Percentiles rank a stretch among this genome's conserved stretches.
These are phyloP conservation scores for Delonix regia DNA, from an alignment of 306 rosid genomes.

Conservation along the genomic window DNA sequence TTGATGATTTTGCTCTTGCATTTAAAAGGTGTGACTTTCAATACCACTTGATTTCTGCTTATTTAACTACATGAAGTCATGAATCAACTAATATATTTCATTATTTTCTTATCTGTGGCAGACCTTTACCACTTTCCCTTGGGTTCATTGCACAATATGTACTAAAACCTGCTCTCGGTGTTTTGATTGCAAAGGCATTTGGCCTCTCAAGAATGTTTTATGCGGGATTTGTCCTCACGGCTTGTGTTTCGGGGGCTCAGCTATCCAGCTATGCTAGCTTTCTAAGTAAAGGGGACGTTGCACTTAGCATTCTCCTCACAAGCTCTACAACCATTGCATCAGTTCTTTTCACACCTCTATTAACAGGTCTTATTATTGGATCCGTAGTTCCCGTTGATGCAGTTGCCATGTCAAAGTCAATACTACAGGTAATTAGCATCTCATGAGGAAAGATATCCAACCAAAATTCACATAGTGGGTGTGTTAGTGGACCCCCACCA, in stretches of 20 bases:
- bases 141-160: conserved; percentile 83
- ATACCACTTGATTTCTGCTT: conserved; percentile 17
- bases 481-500: not conserved
- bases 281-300: conserved; percentile 94
- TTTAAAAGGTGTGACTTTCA: conserved; percentile 63
- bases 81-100: conserved; percentile 38
- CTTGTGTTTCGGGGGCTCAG: conserved; percentile 98
- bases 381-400: conserved; percentile 96
- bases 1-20: conserved; percentile 92
- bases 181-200: conserved; percentile 73
- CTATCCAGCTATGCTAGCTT: conserved; percentile 92
- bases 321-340: conserved; percentile 89
- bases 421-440: conserved; percentile 68
- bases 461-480: not conserved
- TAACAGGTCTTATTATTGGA: conserved; percentile 82
- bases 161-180: conserved; percentile 84
- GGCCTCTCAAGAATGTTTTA: conserved; percentile 75
- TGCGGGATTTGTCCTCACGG: conserved; percentile 85
- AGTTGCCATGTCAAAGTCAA: conserved; percentile 94
- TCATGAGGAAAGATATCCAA: not conserved
- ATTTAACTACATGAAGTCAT: conserved; percentile 25
- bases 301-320: conserved; percentile 91
- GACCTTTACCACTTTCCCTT: conserved; percentile 84
- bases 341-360: conserved; percentile 75
- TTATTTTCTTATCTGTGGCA: conserved; percentile 50